Evolutionary conservation across 2,329 filamentous ascomycete genomes (phyloP), one percentile per base, ranked within the genome.

Genomic region (Trichophyton equinum): DNA sequence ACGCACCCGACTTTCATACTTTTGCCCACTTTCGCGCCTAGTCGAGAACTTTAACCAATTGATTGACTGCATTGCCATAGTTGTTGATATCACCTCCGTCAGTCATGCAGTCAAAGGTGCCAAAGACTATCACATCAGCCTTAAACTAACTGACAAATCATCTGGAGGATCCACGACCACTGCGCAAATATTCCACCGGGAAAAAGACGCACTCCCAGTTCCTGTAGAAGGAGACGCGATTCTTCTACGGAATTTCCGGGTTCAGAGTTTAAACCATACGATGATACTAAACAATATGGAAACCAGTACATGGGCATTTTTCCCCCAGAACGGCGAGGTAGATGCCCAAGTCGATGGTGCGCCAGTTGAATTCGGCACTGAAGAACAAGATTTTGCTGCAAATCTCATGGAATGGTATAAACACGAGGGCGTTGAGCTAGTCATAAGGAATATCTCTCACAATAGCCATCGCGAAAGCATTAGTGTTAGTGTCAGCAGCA

Each of bases 281-380:
- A 67, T 76, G 58, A 72, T 72, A 62, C 69, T 80, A 2, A 64
- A 75, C 57, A 78, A 75, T 64, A 69, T 67, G 2, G 69, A 74
- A 11, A 70, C 70, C 15, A 78, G 77, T 61, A 72, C 76, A 9
- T 80, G 78, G 78, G 76, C 73, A 8, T 75, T 79, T 3, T 78
- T 79, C 64, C 30, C 59, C 15, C 53, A 61, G 55, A 65, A 65
- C 44, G 65, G 65, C 9, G 46, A 61, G n/a, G 66, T 68, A 9
- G 66, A 72, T 22, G 66, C 69, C 9, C 66, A 69, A 55, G 65
- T 74, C 4, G 68, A 69, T 51, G 75, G 72, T 0, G 72, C 73
- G 4, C 75, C 74, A 3, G 69, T 77, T 25, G 75, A 77, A 63
- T 74, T 72, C 60, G 70, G 68, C 42, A 61, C 64, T 0, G 70